These are phyloP conservation scores for Ramaria sp. DNA, from an alignment of 768 basidiomycete species.

Conservation along the genomic window DNA sequence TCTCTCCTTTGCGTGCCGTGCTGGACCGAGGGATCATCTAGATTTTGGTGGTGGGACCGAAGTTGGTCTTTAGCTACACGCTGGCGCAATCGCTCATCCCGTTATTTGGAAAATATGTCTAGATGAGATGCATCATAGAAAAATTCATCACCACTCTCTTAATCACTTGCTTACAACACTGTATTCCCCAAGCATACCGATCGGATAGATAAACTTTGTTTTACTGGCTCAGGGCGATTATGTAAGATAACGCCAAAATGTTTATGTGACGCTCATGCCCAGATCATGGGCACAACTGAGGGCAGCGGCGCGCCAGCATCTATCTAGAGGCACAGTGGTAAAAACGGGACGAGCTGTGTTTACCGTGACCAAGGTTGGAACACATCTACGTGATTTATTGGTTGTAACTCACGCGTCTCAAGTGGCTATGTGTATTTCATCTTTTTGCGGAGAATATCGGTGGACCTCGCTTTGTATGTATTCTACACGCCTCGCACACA, in stretches of 20 bases:
- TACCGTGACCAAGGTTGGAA: background rate
- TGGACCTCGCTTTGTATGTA: conserved; percentile 39
- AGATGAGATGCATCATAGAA: conserved; percentile 4
- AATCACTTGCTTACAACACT: background rate
- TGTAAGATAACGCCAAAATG: too few species aligned
- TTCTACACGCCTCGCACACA: background rate
- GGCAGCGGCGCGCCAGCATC: background rate
- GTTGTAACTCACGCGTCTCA: background rate
- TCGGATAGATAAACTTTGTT: too few species aligned
- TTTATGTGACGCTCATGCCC: too few species aligned
- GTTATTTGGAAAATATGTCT: conserved; percentile 79
- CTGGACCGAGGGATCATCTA: conserved; percentile 20
- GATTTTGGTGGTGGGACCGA: conserved; percentile 94
- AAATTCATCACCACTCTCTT: background rate
- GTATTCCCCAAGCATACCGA: background rate
- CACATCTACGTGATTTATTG: background rate
- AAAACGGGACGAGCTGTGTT: background rate
- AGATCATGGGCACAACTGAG: too few species aligned
- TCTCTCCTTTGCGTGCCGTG: background rate
- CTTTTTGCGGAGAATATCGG: conserved; percentile 55
- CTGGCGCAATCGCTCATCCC: conserved; percentile 95
- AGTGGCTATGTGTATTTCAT: conserved; percentile 42
- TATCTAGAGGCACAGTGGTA: background rate
- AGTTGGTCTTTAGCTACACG: conserved; percentile 97
- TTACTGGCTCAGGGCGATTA: too few species aligned